Percentiles rank a stretch among this genome's conserved stretches.
phyloP scores from a whole-genome alignment of 1,139 yeast species.

The Yamadazyma pseudoaaseri region DNA sequence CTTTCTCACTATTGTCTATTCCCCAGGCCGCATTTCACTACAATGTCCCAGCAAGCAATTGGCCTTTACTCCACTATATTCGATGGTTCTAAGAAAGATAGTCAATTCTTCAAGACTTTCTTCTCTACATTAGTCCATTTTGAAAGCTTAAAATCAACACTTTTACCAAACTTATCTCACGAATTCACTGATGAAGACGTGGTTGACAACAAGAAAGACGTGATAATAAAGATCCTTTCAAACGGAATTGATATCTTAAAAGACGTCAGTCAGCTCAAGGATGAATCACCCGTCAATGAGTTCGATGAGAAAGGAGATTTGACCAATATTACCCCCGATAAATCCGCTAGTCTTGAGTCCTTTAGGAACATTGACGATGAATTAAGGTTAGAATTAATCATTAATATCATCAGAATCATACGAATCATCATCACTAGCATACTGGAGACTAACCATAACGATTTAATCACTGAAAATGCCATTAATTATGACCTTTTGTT shows the following conservation, averaged over 20 bases:
- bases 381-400: conserved; percentile 23
- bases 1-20: too few species aligned
- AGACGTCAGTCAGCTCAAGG: conserved; percentile 14
- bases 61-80: conserved; percentile 27
- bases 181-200: not conserved
- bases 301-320: conserved; percentile 30
- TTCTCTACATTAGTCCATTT: conserved; percentile 27
- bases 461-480: conserved; percentile 1
- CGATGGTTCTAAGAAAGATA: conserved; percentile 19
- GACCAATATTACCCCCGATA: conserved; percentile 17
- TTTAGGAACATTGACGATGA: conserved; percentile 27
- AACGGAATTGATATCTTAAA: conserved; percentile 20
- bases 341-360: conserved; percentile 3
- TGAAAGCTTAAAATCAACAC: conserved; percentile 23
- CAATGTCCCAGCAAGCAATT: conserved; percentile 10
- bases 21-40: too few species aligned
- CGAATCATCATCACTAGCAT: conserved; percentile 17
- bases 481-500: conserved; percentile 7
- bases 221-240: conserved; percentile 19
- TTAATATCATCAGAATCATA: conserved; percentile 26
- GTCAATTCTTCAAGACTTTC: conserved; percentile 22
- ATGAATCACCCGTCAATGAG: conserved; percentile 8
- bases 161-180: conserved; percentile 22
- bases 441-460: conserved; percentile 6
- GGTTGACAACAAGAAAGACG: conserved; percentile 3